Conservation (phyloP, 2,329 filamentous ascomycete genomes). For the Lecanoromycetidae sp. region DNA sequence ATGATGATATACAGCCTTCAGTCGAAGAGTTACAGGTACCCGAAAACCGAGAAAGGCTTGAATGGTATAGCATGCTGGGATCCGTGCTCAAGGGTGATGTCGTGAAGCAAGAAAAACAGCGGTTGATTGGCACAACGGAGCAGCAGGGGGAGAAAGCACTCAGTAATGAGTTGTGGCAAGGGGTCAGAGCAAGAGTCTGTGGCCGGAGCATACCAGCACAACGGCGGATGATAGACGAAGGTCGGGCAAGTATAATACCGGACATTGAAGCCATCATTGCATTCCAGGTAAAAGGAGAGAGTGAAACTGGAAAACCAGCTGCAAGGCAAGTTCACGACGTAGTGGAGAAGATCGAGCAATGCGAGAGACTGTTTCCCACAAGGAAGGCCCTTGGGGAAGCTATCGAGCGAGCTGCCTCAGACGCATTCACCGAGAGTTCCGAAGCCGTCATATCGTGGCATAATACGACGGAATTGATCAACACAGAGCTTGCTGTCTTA, state of each 20-base stretch:
- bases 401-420: conserved; percentile 65
- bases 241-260: conserved; percentile 58
- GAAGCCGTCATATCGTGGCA: conserved; percentile 90
- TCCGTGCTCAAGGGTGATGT: conserved; percentile 94
- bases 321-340: conserved; percentile 82
- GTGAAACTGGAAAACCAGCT: conserved; percentile 77
- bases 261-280: conserved; percentile 78
- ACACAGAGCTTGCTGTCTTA: conserved; percentile 79
- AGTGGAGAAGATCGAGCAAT: conserved; percentile 79
- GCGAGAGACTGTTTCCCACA: conserved; percentile 75
- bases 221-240: conserved; percentile 76
- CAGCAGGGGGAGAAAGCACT: conserved; percentile 59
- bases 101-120: conserved; percentile 94
- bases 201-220: conserved; percentile 77
- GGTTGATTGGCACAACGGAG: conserved; percentile 69
- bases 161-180: conserved; percentile 71
- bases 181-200: conserved; percentile 69
- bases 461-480: conserved; percentile 93
- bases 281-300: conserved; percentile 88
- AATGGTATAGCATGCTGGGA: conserved; percentile 97
- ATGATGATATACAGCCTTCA: conserved; percentile 77
- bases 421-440: conserved; percentile 67
- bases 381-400: conserved; percentile 59
- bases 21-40: conserved; percentile 82
- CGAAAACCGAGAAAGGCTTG: conserved; percentile 74